Base-by-base conservation (phyloP, 306 rosid genomes). In the Quercus bicolor region DNA sequence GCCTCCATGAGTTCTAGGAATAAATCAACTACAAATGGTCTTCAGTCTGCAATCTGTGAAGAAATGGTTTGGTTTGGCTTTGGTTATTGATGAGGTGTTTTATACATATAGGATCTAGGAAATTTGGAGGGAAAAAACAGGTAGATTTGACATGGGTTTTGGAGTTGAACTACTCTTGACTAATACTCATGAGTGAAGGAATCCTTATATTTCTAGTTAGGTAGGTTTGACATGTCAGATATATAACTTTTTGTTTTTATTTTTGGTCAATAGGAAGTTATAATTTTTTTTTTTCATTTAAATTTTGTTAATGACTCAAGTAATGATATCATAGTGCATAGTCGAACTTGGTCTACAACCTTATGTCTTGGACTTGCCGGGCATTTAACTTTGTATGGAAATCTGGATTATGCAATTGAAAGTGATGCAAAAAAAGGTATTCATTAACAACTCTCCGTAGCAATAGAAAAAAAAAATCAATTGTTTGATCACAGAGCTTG, bases 111-210 rank as follows among this genome's bases (percentile, higher is more conserved):
- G 4, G 74, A 78, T 78, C 56, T 51, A 55, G 24, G 14, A 34
- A 70, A 11, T 71, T 64, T 6, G 20, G 20, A 19, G 13, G 54
- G 75, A n/a, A 76, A 26, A 23, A 57, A 10, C 1, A 51, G 81
- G 84, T 76, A 72, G 86, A 55, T 82, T 72, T 76, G 85, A 85
- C 53, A 24, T 40, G 81, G 78, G 54, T 75, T 48, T 79, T 75
- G 92, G 82, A 77, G 96, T 89, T 90, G 89, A 92, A 77, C 96
- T 37, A 86, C 92, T 78, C 78, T 57, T 73, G 79, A 75, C 91
- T 51, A 84, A 75, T 68, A 55, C 65, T 65, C 45, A 26, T 68
- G 54, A 48, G 20, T 68, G 57, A 72, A 75, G n/a, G 77, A 77
- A 75, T 43, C 33, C 60, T 57, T 37, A 40, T 78, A 2, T 9